These are phyloP conservation scores for Lasiosphaeris hirsuta DNA, from an alignment of 495 filamentous ascomycete genomes.

Conservation along the genomic window DNA sequence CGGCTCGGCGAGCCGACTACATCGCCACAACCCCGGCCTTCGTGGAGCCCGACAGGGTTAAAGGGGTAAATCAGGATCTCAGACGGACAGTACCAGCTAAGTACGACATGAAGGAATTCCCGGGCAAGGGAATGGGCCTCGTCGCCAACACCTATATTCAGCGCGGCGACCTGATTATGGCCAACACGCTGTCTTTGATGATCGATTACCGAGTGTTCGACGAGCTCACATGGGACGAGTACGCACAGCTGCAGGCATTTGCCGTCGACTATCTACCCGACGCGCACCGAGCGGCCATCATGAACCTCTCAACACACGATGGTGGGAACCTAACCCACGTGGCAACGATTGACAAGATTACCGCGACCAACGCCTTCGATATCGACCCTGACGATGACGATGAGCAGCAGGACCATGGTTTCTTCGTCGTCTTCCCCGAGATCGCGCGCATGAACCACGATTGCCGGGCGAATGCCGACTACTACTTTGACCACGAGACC, in stretches of 20 bases:
- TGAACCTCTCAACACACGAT: slow-evolving; percentile 31
- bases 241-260: slow-evolving; percentile 21
- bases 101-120: slow-evolving; percentile 30
- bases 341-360: slow-evolving; percentile 23
- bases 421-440: slow-evolving; percentile 31
- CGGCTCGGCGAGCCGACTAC: slow-evolving; percentile 20
- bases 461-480: slow-evolving; percentile 43
- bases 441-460: slow-evolving; percentile 45
- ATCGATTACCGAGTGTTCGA: slow-evolving; percentile 35
- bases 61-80: slow-evolving; percentile 25
- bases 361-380: slow-evolving; percentile 35
- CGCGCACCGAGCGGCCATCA: slow-evolving; percentile 20
- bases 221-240: slow-evolving; percentile 22
- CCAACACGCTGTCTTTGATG: slow-evolving; percentile 33
- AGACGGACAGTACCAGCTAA: slow-evolving; percentile 11
- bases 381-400: slow-evolving; percentile 27
- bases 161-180: slow-evolving; percentile 33
- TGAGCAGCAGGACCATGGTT: slow-evolving; percentile 21
- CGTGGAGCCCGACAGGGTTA: slow-evolving; percentile 17
- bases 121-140: slow-evolving; percentile 36
- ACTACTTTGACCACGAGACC: slow-evolving; percentile 35
- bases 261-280: slow-evolving; percentile 27
- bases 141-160: slow-evolving; percentile 26
- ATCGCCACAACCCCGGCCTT: slow-evolving; percentile 26
- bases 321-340: slow-evolving; percentile 7